Evolutionary conservation across 2,329 filamentous ascomycete genomes (phyloP), one percentile per base, ranked within the genome.

Genomic region (Xylaria sp.): DNA sequence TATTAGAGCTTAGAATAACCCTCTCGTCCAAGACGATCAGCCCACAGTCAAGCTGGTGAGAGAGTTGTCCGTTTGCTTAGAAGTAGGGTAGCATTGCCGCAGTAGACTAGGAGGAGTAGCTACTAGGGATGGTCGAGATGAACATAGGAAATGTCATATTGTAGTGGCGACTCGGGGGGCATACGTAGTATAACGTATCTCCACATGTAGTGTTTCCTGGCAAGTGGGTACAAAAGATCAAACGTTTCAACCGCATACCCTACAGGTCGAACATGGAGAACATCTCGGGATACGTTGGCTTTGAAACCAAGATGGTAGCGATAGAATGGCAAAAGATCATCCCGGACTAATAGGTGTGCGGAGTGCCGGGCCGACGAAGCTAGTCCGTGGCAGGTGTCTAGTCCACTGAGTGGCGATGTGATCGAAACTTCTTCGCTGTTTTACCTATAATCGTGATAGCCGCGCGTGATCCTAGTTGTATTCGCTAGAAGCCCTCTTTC

Each of bases 401-500:
- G 9, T 53, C 2, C 7, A n/a, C 47, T 27, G 17, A 38, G 13
- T 7, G 33, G 10, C 25, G 10, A 42, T 53, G 38, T n/a, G 27
- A 60, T 51, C 11, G 50, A 39, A 38, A 20, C 31, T 42, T 36
- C 29, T 42, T 53, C 31, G 20, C 42, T 27, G 17, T 38, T 59
- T 55, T 47, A 29, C 29, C 29, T 44, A 15, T 11, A 11, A 31
- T 55, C 31, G 20, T 29, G 11, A 22, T 17, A 15, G 13, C 39
- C 25, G 13, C 5, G 13, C 27, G n/a, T 42, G 20, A 53, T 42
- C 25, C 39, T 39, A 38, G n/a, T n/a, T 3, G 25, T 11, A 15
- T 39, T 45, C 9, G 29, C 71, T 72, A 82, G 17, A 81, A 70
- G 20, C 87, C 89, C 74, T 92, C 89, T 72, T 89, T 90, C 1